These are phyloP conservation scores for Endotrypanum monterogeii DNA, from an alignment of 208 protist species.

Conservation along the genomic window DNA sequence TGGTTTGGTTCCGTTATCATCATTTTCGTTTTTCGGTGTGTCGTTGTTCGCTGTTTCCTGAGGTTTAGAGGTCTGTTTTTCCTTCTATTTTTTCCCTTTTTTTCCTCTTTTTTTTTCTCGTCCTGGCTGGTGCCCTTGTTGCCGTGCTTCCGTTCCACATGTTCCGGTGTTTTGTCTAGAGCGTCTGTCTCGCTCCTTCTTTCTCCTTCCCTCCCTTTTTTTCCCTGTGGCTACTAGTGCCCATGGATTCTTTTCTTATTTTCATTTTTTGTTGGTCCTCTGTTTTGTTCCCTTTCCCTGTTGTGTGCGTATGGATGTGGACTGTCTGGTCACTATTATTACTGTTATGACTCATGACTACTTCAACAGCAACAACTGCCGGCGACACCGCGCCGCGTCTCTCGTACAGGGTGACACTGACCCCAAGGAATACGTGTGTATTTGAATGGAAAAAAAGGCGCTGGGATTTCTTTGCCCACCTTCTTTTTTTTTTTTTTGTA, in stretches of 20 bases:
- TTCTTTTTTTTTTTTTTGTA: neutral
- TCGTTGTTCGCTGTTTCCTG: constrained; percentile 7
- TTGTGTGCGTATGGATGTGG: no score
- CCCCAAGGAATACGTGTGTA: neutral
- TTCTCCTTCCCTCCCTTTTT: no score
- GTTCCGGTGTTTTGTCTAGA: no score
- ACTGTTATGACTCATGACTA: no score
- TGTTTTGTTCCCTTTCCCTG: neutral
- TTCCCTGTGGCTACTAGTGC: no score
- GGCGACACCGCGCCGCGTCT: neutral
- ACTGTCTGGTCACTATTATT: no score
- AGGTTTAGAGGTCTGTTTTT: constrained; percentile 1
- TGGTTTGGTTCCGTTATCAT: neutral
- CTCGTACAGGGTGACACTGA: neutral
- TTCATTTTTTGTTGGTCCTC: neutral
- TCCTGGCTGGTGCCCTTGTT: neutral
- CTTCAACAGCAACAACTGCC: no score
- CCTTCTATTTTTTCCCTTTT: neutral
- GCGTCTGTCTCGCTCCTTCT: no score
- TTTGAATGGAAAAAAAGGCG: neutral
- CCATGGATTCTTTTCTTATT: no score
- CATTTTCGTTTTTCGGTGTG: neutral
- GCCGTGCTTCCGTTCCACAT: no score
- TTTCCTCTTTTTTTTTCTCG: neutral
- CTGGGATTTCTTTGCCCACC: neutral